Conservation (phyloP, 495 filamentous ascomycete species). For the Penicillium chermesinum region DNA sequence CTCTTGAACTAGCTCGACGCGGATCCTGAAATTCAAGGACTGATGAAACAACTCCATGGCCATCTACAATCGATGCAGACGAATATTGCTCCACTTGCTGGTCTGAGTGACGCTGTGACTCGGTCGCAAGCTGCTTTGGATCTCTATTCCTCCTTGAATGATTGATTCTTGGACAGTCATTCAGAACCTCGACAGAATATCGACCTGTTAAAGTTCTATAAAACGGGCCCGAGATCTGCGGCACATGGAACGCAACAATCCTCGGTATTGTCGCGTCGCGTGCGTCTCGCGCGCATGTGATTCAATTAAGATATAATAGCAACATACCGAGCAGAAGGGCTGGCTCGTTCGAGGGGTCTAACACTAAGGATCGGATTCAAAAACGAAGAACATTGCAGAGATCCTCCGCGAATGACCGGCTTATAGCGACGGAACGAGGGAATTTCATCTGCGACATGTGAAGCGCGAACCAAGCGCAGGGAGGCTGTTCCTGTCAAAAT, state of each 20-base stretch:
- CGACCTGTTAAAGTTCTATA: no score
- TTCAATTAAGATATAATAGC: no score
- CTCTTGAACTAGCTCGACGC: constrained; percentile 38
- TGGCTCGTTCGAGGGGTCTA: not conserved
- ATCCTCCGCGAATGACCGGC: no score
- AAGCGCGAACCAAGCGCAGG: no score
- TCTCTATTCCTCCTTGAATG: constrained; percentile 30
- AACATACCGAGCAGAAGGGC: not conserved
- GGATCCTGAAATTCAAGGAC: constrained; percentile 30
- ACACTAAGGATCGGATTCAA: not conserved
- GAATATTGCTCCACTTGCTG: constrained; percentile 48
- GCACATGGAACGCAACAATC: no score
- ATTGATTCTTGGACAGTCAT: constrained; percentile 31
- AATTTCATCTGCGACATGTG: not conserved
- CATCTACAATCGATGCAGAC: constrained; percentile 55
- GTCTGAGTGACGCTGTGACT: constrained; percentile 47
- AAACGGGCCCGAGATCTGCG: no score
- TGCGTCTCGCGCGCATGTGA: no score
- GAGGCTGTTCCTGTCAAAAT: not conserved
- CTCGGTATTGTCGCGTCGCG: no score
- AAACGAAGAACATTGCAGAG: not conserved
- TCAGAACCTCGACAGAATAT: no score
- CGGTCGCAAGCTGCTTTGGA: constrained; percentile 48
- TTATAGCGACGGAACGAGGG: no score
- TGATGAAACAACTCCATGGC: constrained; percentile 45